Conservation (phyloP, 495 filamentous ascomycete genomes). For the Thermothielavioides terrestris region DNA sequence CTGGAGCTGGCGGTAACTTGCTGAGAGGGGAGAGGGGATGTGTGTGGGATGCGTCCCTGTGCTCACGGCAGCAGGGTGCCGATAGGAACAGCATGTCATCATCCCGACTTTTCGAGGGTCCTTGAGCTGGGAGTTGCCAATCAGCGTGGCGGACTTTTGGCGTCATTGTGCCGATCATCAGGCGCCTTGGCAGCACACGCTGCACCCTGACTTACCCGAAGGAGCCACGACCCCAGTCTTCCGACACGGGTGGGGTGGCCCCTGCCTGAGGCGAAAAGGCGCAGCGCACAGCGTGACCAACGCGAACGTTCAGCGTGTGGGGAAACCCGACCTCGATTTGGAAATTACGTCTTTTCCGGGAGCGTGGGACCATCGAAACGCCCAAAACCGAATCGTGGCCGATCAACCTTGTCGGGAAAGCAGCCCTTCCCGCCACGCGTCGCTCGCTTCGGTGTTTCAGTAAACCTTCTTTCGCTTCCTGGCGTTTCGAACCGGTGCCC, state of each 20-base stretch:
- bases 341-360: background rate
- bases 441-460: background rate
- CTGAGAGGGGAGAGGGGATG: background rate
- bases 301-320: background rate
- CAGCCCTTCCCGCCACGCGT: background rate
- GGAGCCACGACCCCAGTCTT: background rate
- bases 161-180: conserved; percentile 6
- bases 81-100: too few relatives aligned
- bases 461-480: background rate
- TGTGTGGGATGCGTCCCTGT: background rate
- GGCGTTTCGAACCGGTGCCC: background rate
- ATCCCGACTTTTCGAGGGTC: background rate
- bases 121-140: background rate
- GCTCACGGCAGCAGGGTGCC: too few relatives aligned
- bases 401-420: background rate
- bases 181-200: background rate
- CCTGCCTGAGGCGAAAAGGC: background rate
- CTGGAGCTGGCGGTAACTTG: too few relatives aligned
- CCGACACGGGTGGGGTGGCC: background rate
- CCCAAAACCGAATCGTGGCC: background rate
- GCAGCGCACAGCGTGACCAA: background rate
- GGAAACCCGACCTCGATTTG: background rate
- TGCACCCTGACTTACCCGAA: background rate
- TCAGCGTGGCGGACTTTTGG: background rate
- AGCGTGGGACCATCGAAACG: background rate